Conservation (phyloP, 176 grass and related monocot genomes). For the Eleusine indica region DNA sequence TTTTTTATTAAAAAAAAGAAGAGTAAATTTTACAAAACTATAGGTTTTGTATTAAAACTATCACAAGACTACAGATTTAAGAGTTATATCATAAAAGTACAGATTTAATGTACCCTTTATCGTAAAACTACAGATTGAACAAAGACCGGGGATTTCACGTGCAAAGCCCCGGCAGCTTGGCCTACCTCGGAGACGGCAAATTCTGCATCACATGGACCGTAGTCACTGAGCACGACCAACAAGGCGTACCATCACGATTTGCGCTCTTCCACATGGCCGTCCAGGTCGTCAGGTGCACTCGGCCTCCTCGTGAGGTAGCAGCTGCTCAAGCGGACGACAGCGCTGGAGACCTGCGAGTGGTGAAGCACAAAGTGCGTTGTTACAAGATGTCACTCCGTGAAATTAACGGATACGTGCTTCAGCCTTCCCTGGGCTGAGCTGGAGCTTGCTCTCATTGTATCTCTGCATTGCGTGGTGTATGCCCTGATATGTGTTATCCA, state of each 20-base stretch:
- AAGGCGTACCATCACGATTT: background rate
- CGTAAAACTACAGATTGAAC: too few species aligned
- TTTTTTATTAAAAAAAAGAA: too few species aligned
- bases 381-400: background rate
- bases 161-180: background rate
- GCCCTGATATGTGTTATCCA: too few species aligned
- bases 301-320: background rate
- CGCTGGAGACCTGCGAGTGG: background rate
- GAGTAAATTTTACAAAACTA: too few species aligned
- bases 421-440: background rate
- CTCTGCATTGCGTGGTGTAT: too few species aligned
- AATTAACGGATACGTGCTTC: background rate
- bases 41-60: too few species aligned
- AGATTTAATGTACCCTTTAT: too few species aligned
- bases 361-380: background rate
- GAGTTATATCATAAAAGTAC: too few species aligned
- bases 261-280: background rate
- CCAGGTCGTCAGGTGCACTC: background rate
- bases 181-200: background rate
- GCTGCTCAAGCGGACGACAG: too few species aligned
- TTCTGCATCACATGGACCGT: conserved; percentile 27
- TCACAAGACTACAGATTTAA: too few species aligned
- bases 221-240: background rate
- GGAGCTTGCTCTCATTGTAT: too few species aligned
- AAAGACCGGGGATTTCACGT: background rate